Conservation (phyloP, 352 stramenopile genomes). For the Pythium folliculosum region DNA sequence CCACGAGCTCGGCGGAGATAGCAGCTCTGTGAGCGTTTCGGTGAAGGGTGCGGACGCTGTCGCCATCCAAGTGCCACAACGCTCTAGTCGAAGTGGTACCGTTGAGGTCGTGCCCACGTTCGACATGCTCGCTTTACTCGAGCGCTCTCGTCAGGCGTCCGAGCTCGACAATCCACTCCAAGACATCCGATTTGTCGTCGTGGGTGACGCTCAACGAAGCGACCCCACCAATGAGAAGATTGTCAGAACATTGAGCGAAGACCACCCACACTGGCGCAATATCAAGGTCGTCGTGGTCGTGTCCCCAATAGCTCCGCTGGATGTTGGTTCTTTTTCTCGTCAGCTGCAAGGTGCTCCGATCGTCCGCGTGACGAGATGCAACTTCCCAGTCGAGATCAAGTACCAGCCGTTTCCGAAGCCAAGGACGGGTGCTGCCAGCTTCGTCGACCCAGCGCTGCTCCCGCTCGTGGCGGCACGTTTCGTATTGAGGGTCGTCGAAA, state of each 20-base stretch:
- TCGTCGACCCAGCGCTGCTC: background rate
- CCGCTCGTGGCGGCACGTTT: slow-evolving; percentile 1
- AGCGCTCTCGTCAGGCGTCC: background rate
- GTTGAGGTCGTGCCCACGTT: background rate
- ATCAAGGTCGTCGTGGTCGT: slow-evolving; percentile 1
- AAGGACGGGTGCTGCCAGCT: background rate
- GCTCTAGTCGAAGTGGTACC: too few species aligned
- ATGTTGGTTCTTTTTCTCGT: background rate
- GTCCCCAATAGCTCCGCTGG: background rate
- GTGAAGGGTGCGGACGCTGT: background rate
- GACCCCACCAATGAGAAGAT: background rate
- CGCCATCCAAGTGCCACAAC: background rate
- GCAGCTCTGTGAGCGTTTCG: too few species aligned
- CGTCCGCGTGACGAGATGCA: background rate
- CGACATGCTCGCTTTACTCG: background rate
- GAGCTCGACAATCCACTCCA: background rate
- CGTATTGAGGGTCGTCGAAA: background rate
- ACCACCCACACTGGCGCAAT: background rate
- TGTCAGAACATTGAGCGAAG: background rate
- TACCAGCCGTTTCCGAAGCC: slow-evolving; percentile 2
- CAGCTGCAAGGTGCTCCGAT: background rate
- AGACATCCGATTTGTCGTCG: background rate
- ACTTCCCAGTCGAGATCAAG: background rate
- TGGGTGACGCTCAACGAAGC: background rate
- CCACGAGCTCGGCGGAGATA: background rate